Conservation (phyloP, 1,284 basidiomycete genomes). For the Austroboletus novae-zelandiae region DNA sequence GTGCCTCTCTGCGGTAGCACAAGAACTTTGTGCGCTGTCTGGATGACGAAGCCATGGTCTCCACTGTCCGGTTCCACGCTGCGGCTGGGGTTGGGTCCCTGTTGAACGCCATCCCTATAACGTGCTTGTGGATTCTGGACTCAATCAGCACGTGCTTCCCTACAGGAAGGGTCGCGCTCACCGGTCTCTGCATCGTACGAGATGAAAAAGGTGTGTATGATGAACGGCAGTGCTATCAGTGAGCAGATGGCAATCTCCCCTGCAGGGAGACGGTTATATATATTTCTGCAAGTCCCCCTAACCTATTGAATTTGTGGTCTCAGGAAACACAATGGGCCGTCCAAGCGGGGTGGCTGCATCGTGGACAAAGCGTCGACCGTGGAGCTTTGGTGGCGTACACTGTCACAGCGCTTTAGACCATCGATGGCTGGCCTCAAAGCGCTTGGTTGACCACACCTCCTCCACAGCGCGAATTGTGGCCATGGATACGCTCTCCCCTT, state of each 20-base stretch:
- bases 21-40: constrained; percentile 22
- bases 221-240: constrained; percentile 12
- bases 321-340: constrained; percentile 5
- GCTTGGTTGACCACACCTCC: constrained; percentile 9
- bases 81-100: neutral
- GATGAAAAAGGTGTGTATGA: constrained; percentile 29
- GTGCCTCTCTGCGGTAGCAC: constrained; percentile 20
- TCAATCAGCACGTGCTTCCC: constrained; percentile 25
- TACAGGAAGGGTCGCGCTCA: constrained; percentile 16
- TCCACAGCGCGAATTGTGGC: constrained; percentile 24
- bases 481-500: constrained; percentile 22
- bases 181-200: constrained; percentile 21
- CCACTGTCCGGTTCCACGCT: constrained; percentile 3
- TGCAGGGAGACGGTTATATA: constrained; percentile 13
- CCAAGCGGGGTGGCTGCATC: constrained; percentile 18
- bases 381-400: constrained; percentile 5
- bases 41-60: constrained; percentile 23
- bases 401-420: constrained; percentile 14
- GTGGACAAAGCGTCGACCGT: constrained; percentile 17
- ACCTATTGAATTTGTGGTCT: constrained; percentile 7
- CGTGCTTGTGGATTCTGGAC: constrained; percentile 15
- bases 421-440: constrained; percentile 22
- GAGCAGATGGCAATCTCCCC: constrained; percentile 8
- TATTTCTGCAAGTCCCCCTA: constrained; percentile 4
- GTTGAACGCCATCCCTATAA: constrained; percentile 13